Evolutionary conservation across 2,329 filamentous ascomycete species (phyloP).

Genomic region (Colletotrichum siamense): DNA sequence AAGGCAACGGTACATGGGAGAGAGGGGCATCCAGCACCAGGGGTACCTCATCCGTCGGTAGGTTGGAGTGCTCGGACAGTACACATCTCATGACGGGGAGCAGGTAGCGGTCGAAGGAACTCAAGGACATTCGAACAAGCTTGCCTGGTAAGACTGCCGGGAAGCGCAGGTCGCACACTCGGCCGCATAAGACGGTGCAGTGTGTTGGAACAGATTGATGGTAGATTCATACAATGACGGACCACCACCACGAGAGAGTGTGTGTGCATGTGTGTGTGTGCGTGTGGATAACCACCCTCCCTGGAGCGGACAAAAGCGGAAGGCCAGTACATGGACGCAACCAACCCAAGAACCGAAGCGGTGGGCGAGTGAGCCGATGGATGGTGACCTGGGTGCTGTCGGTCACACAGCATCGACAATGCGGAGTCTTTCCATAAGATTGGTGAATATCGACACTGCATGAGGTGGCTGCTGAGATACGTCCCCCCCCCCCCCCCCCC

Average conservation of each 20-base stretch:
- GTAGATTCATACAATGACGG: not conserved
- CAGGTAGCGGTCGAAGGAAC: not conserved
- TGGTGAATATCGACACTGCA: not conserved
- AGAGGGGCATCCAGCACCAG: not conserved
- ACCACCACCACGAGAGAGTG: not conserved
- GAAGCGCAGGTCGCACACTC: slow-evolving; percentile 8
- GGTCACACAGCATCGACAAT: not conserved
- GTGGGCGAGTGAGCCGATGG: not conserved
- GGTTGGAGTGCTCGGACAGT: not conserved
- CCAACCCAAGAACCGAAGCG: not conserved
- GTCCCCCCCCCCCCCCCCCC: not conserved
- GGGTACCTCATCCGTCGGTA: not conserved
- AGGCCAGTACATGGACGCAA: not conserved
- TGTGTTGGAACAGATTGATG: not conserved
- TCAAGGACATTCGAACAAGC: slow-evolving; percentile 12
- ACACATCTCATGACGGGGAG: not conserved
- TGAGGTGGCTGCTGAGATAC: not conserved
- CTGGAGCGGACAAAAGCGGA: not conserved
- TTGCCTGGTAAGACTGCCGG: slow-evolving; percentile 16
- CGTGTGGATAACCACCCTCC: not conserved
- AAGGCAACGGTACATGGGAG: not conserved
- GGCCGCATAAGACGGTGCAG: slow-evolving; percentile 12
- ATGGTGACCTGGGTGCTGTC: not conserved
- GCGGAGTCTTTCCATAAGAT: not conserved
- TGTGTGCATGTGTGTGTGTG: not conserved